phyloP scores from a whole-genome alignment of 345 rosid species.

The Stellera chamaejasme region DNA sequence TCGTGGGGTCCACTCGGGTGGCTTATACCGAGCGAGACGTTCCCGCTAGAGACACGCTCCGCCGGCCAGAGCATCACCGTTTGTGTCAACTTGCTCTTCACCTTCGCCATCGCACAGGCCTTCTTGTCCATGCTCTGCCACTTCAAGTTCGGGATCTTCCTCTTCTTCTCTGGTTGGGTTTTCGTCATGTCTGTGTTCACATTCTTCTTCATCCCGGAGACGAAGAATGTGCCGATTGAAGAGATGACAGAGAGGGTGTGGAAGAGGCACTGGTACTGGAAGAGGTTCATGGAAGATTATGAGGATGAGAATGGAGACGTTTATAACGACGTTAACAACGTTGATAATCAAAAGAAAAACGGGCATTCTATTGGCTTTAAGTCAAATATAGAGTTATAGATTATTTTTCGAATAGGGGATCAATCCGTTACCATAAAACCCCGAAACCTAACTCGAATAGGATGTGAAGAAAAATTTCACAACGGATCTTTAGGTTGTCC shows the following conservation, averaged over 20 bases:
- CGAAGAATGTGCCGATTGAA: slow-evolving; percentile 76
- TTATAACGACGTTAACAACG: slow-evolving; percentile 6
- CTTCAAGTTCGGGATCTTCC: slow-evolving; percentile 76
- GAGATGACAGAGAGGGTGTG: slow-evolving; percentile 90
- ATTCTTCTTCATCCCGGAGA: slow-evolving; percentile 68
- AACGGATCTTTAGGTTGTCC: too few relatives aligned
- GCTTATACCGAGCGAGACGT: slow-evolving; percentile 81
- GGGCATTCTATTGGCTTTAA: slow-evolving; percentile 34
- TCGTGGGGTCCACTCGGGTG: slow-evolving; percentile 95
- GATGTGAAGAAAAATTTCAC: too few relatives aligned
- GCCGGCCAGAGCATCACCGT: slow-evolving; percentile 86
- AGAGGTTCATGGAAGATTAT: slow-evolving; percentile 45
- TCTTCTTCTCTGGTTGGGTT: slow-evolving; percentile 82
- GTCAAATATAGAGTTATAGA: slow-evolving; percentile 24
- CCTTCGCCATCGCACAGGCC: slow-evolving; percentile 76
- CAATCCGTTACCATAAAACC: too few relatives aligned
- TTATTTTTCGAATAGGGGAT: neutral
- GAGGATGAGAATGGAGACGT: slow-evolving; percentile 7
- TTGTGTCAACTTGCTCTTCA: slow-evolving; percentile 70
- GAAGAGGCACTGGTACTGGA: slow-evolving; percentile 88
- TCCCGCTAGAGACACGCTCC: slow-evolving; percentile 77
- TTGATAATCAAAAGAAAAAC: slow-evolving; percentile 16
- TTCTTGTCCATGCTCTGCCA: slow-evolving; percentile 86
- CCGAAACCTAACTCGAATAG: too few relatives aligned
- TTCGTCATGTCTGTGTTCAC: slow-evolving; percentile 66